Evolutionary conservation across 2,329 filamentous ascomycete species (phyloP).

Genomic region (Epichloe gansuensis): DNA sequence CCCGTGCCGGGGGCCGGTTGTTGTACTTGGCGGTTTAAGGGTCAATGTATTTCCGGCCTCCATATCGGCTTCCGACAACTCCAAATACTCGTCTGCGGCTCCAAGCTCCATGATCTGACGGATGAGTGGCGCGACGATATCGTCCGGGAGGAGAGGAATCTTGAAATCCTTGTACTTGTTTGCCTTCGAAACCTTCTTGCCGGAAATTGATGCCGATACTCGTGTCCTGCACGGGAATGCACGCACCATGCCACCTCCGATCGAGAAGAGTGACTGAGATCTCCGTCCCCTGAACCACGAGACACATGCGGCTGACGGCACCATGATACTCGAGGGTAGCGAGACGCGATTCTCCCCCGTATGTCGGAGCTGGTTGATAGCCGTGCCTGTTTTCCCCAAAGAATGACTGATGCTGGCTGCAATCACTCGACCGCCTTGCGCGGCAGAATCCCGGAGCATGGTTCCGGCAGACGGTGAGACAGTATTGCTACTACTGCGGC

Average conservation of each 20-base stretch:
- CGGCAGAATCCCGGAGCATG: conserved; percentile 45
- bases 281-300: conserved; percentile 52
- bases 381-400: conserved; percentile 57
- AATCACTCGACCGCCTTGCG: conserved; percentile 58
- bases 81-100: conserved; percentile 42
- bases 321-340: conserved; percentile 42
- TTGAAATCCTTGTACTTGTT: conserved; percentile 54
- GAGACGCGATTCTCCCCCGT: conserved; percentile 64
- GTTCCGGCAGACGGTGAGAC: conserved; percentile 22
- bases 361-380: conserved; percentile 58
- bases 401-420: conserved; percentile 64
- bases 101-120: conserved; percentile 36
- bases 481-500: conserved; percentile 32
- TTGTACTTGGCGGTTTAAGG: conserved; percentile 28
- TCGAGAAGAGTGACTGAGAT: conserved; percentile 49
- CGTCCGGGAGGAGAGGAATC: conserved; percentile 49
- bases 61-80: conserved; percentile 38
- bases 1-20: conserved; percentile 24
- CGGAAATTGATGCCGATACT: conserved; percentile 39
- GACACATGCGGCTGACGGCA: conserved; percentile 47
- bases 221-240: conserved; percentile 48
- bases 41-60: conserved; percentile 43
- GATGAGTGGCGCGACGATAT: conserved; percentile 41
- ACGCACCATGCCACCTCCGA: conserved; percentile 53
- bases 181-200: conserved; percentile 39